Evolutionary conservation across 1,284 basidiomycete genomes (phyloP).

Genomic region (Cryptococcus wingfieldii): DNA sequence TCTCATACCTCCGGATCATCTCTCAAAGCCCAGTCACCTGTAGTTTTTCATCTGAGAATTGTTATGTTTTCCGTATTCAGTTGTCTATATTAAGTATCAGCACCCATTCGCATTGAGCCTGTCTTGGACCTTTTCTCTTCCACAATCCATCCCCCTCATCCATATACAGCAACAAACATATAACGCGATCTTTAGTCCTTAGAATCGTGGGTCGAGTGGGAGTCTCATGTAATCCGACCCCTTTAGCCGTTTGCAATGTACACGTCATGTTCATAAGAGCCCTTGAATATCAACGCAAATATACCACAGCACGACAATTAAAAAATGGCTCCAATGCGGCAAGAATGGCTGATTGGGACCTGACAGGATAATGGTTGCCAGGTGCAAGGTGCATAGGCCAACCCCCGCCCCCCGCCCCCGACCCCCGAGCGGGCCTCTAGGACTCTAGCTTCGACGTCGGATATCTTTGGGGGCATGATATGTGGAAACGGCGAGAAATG

Average conservation of each 20-base stretch:
- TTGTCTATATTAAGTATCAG: conserved; percentile 3
- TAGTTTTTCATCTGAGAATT: not conserved
- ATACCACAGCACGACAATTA: not conserved
- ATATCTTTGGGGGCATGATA: too few relatives aligned
- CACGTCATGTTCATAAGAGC: not conserved
- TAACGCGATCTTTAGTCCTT: not conserved
- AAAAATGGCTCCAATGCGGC: too few relatives aligned
- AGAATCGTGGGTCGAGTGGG: not conserved
- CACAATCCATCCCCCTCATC: not conserved
- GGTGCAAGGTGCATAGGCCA: too few relatives aligned
- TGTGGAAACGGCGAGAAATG: too few relatives aligned
- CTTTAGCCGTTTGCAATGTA: not conserved
- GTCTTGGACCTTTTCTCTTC: not conserved
- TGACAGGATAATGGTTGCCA: too few relatives aligned
- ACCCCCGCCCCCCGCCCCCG: too few relatives aligned
- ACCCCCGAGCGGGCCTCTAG: too few relatives aligned
- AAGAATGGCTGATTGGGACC: too few relatives aligned
- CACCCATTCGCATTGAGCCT: not conserved
- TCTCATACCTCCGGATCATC: not conserved
- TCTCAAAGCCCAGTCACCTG: not conserved
- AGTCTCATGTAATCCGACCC: not conserved
- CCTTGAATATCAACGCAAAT: not conserved
- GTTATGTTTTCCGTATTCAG: not conserved
- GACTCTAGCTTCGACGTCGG: too few relatives aligned
- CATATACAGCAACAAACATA: not conserved